phyloP scores from a whole-genome alignment of 2,329 filamentous ascomycete genomes.

The Cordyceps pruinosa region DNA sequence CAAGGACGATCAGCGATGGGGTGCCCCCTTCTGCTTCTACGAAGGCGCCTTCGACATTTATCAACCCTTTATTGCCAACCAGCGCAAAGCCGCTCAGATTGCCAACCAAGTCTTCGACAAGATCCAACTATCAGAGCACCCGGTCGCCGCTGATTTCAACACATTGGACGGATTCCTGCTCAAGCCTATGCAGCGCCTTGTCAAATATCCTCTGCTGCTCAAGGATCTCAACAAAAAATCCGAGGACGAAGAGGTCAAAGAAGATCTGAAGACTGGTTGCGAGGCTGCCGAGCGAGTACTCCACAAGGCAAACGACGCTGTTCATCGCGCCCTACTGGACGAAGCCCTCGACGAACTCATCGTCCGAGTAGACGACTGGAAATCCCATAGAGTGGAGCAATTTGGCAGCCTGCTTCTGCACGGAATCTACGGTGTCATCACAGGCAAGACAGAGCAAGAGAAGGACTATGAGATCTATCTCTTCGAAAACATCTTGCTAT shows the following conservation, averaged over 20 bases:
- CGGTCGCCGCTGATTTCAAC: conserved; percentile 79
- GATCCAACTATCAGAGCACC: conserved; percentile 66
- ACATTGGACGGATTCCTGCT: conserved; percentile 86
- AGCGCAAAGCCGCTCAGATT: conserved; percentile 80
- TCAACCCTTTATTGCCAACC: conserved; percentile 94
- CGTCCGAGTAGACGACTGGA: conserved; percentile 90
- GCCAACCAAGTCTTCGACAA: conserved; percentile 83
- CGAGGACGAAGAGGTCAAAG: conserved; percentile 62
- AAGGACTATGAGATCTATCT: conserved; percentile 98
- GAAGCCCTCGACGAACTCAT: conserved; percentile 80
- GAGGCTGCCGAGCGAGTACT: conserved; percentile 76
- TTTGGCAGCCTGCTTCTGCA: conserved; percentile 86
- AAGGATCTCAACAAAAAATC: conserved; percentile 86
- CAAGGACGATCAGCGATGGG: conserved; percentile 78
- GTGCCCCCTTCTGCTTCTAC: conserved; percentile 78
- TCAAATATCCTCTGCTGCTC: conserved; percentile 88
- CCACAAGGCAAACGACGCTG: conserved; percentile 80
- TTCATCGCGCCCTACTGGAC: conserved; percentile 77
- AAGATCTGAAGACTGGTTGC: conserved; percentile 69
- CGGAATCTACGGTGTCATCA: conserved; percentile 86
- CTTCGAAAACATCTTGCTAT: conserved; percentile 90
- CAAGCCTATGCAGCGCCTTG: conserved; percentile 92
- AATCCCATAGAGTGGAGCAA: conserved; percentile 80
- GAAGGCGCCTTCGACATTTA: conserved; percentile 89
- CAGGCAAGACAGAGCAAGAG: conserved; percentile 81